Base-by-base conservation (phyloP, 257 asterid genomes). In the Scutellaria baicalensis region DNA sequence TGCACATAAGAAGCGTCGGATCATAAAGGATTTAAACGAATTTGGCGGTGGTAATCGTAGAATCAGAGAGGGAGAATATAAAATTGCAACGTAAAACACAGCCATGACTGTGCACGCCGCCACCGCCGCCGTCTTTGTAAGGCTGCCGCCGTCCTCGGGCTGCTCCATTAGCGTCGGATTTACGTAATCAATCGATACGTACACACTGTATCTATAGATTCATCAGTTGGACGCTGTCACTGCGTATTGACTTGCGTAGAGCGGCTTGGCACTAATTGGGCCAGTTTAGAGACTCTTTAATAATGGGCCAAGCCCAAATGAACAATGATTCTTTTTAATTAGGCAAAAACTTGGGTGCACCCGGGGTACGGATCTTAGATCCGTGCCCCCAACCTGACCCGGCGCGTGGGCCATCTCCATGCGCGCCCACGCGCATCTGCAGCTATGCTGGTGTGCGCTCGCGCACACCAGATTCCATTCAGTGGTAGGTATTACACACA, bases 1-100 rank as follows among this genome's bases (percentile, higher is more conserved):
- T 12, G 93, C 97, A 85, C 97, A 91, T 16, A 84, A 40, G 80
- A 93, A 93, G 54, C 97, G 92, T 39, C 99, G 91, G 21, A 88
- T 73, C 82, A 91, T 18, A 75, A 79, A 84, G 48, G 95, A 83
- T 59, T 79, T 78, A 36, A 78, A 87, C 40, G 97, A 94, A 76
- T 70, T 54, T 5, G 99, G 88, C 60, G 90, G 97, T 1, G 93
- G 92, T 45, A 91, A 80, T 9, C 97, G 96, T 58, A 91, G 91
- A 68, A 94, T 59, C 72, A 88, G 66, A 9, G 95, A 76, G 6
- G 99, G 97, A 48, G 84, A 77, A 74, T 93, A 91, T n/a, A 93
- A 85, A 33, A 93, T 68, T 12, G 91, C 92, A 48, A 93, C 99
- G 68, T 93, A 93, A 39, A 89, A 83, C 31, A 87, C 70, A 0